A percentile compares a stretch with the other conserved stretches of the same genome.
Conservation (phyloP, 2,329 filamentous ascomycete genomes). For the Exophiala mesophila region DNA sequence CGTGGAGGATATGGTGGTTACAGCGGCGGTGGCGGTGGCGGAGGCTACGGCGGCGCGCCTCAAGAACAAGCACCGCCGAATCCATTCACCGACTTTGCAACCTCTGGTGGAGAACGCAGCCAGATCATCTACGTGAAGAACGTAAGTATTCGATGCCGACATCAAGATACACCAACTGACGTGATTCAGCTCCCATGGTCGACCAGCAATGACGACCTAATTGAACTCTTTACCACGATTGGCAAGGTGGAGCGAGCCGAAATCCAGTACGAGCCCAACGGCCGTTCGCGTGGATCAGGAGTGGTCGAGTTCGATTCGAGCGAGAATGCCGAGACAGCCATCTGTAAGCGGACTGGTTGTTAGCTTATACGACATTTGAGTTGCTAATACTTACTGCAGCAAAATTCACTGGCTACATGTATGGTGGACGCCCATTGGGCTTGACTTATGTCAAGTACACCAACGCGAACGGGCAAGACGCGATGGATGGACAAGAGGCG, state of each 20-base stretch:
- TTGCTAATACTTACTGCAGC: constrained; percentile 40
- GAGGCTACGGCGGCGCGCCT: constrained; percentile 26
- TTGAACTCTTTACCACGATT: constrained; percentile 96
- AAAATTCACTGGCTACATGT: constrained; percentile 97
- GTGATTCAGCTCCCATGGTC: constrained; percentile 81
- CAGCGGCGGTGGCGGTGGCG: constrained; percentile 31
- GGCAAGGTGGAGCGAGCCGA: constrained; percentile 98
- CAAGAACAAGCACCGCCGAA: constrained; percentile 57
- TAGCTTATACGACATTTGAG: neutral
- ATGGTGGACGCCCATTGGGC: constrained; percentile 88
- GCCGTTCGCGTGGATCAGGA: constrained; percentile 87
- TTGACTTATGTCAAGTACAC: constrained; percentile 92
- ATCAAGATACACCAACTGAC: constrained; percentile 25
- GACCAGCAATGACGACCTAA: constrained; percentile 93
- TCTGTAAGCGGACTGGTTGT: constrained; percentile 47
- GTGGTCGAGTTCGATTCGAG: constrained; percentile 88
- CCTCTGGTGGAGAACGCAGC: constrained; percentile 75
- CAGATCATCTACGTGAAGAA: constrained; percentile 94
- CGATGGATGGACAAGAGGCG: constrained; percentile 76
- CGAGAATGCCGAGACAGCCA: constrained; percentile 85
- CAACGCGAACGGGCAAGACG: constrained; percentile 60
- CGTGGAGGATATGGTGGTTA: constrained; percentile 18
- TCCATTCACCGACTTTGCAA: constrained; percentile 89
- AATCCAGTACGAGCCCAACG: constrained; percentile 96
- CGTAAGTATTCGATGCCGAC: constrained; percentile 54